Conservation (phyloP, 2,329 filamentous ascomycete species). For the Xylaria sp. region DNA sequence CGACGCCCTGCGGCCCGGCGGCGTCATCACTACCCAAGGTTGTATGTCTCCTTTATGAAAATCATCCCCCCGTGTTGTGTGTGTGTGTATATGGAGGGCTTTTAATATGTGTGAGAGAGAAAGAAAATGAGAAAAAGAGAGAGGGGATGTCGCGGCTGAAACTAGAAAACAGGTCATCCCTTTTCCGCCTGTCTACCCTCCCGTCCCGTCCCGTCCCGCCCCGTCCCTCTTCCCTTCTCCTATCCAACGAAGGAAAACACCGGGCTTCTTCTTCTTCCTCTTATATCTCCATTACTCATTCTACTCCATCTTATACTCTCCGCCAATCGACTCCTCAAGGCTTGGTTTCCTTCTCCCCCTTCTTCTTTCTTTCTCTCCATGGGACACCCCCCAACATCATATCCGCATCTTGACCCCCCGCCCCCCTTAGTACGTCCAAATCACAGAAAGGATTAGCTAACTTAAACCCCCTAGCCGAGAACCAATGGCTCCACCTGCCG, state of each 20-base stretch:
- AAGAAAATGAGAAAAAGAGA: conserved; percentile 6
- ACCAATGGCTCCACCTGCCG: conserved; percentile 97
- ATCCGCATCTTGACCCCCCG: background rate
- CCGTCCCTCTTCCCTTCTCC: conserved; percentile 7
- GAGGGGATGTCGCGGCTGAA: conserved; percentile 34
- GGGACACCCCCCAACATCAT: background rate
- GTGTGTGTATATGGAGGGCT: background rate
- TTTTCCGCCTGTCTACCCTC: conserved; percentile 29
- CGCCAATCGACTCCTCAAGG: background rate
- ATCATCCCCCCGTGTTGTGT: conserved; percentile 47
- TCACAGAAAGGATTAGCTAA: conserved; percentile 20
- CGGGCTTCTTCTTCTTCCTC: conserved; percentile 13
- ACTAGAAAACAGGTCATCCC: conserved; percentile 39
- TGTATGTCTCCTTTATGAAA: conserved; percentile 83
- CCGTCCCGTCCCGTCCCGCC: conserved; percentile 9
- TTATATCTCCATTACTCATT: background rate
- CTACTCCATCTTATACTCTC: background rate
- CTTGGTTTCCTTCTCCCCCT: conserved; percentile 2
- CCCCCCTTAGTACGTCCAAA: background rate
- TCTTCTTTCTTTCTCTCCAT: background rate
- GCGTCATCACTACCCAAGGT: conserved; percentile 99
- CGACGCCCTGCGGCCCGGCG: conserved; percentile 90
- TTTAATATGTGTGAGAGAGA: conserved; percentile 9
- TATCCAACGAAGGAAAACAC: conserved; percentile 17
- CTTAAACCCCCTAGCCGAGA: conserved; percentile 76